phyloP scores from a whole-genome alignment of 371 early-diverging fungal genomes.

The Parasitella parasitica region DNA sequence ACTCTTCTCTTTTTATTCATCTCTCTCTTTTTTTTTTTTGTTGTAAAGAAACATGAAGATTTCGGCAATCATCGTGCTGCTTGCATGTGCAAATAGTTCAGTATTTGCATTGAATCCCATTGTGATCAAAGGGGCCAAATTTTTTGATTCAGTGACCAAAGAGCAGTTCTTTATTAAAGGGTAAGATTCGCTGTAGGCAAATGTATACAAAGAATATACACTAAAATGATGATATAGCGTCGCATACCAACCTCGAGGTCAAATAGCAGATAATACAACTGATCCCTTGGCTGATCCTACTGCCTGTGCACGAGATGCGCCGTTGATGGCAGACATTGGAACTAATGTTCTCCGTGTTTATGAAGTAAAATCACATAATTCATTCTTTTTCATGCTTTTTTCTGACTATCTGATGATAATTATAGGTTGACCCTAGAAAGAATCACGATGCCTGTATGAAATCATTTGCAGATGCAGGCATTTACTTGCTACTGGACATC shows the following conservation, averaged over 20 bases:
- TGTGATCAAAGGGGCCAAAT: conserved; percentile 68
- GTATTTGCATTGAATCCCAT: conserved; percentile 56
- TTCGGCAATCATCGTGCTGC: background rate
- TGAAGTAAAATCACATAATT: conserved; percentile 39
- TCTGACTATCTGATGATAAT: background rate
- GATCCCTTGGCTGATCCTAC: conserved; percentile 68
- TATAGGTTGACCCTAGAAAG: conserved; percentile 56
- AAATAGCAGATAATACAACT: conserved; percentile 11
- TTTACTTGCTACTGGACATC: conserved; percentile 74
- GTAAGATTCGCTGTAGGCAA: conserved; percentile 10
- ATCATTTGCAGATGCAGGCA: conserved; percentile 62
- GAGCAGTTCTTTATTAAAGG: conserved; percentile 81
- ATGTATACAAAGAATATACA: background rate
- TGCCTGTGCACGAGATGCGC: conserved; percentile 70
- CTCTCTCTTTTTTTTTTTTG: background rate
- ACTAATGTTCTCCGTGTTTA: conserved; percentile 80
- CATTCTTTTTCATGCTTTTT: no score
- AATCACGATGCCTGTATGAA: conserved; percentile 81
- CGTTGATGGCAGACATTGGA: conserved; percentile 66
- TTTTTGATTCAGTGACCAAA: conserved; percentile 71
- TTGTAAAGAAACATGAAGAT: conserved; percentile 1
- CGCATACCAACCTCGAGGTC: conserved; percentile 73
- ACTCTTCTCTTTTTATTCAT: background rate
- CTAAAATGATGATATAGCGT: conserved; percentile 34
- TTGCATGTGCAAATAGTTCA: conserved; percentile 6